These are phyloP conservation scores for Diospyros lotus DNA, from an alignment of 148 eudicot species.

Conservation along the genomic window DNA sequence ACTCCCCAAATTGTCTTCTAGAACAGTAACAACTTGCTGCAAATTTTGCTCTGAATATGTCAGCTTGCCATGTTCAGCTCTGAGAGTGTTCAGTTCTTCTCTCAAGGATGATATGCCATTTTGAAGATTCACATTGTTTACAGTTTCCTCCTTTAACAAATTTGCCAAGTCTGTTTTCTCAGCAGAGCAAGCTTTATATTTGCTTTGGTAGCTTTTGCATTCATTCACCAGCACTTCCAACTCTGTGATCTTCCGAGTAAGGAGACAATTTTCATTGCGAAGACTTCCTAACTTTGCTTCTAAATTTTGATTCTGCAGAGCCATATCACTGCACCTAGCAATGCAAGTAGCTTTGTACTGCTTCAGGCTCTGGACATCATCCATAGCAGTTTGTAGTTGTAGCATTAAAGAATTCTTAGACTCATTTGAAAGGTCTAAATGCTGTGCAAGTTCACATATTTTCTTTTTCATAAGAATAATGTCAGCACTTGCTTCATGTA, in stretches of 20 bases:
- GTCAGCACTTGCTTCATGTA: slow-evolving; percentile 47
- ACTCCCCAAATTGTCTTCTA: slow-evolving; percentile 49
- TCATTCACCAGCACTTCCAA: slow-evolving; percentile 42
- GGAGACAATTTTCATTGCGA: slow-evolving; percentile 45
- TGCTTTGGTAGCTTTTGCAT: slow-evolving; percentile 39
- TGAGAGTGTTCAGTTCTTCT: slow-evolving; percentile 45
- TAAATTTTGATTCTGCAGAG: slow-evolving; percentile 47
- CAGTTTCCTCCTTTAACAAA: slow-evolving; percentile 35
- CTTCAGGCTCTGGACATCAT: slow-evolving; percentile 38
- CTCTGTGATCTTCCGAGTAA: slow-evolving; percentile 47
- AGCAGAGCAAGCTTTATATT: slow-evolving; percentile 46
- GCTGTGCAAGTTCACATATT: slow-evolving; percentile 42
- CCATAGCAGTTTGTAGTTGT: slow-evolving; percentile 50
- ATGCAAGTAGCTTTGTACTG: slow-evolving; percentile 42
- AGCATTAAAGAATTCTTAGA: slow-evolving; percentile 44
- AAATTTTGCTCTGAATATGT: slow-evolving; percentile 38
- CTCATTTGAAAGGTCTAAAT: slow-evolving; percentile 49
- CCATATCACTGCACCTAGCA: slow-evolving; percentile 44
- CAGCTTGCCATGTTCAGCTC: slow-evolving; percentile 32
- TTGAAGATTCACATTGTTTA: slow-evolving; percentile 36
- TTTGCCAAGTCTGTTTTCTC: slow-evolving; percentile 50
- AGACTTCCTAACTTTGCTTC: slow-evolving; percentile 45
- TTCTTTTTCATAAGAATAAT: slow-evolving; percentile 29
- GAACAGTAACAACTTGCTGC: slow-evolving; percentile 32
- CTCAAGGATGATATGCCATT: slow-evolving; percentile 37